Evolutionary conservation across 2,329 filamentous ascomycete genomes (phyloP), one percentile per base, ranked within the genome.

Genomic region (Talaromyces sp.): DNA sequence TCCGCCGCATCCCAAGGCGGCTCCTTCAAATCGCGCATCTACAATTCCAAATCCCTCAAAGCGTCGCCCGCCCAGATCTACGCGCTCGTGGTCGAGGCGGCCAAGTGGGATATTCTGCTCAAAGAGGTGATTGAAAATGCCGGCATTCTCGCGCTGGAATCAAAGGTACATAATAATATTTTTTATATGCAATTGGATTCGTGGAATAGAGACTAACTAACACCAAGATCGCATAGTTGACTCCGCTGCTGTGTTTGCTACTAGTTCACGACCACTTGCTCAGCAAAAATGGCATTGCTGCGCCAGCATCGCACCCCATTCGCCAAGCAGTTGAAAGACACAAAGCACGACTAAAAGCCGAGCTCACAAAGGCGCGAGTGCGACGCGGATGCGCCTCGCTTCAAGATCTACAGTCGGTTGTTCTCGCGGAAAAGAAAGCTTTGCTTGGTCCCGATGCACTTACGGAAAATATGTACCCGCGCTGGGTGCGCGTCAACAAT

Each of bases 401-500:
- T 0, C 86, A 90, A 3, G 84, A 83, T 0, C 81, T 97, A 59
- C 77, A 72, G 66, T 67, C 68, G 42, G 67, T 62, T 10, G 64
- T 80, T n/a, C 60, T 72, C 9, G 65, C 66, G 13, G 69, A 77
- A 66, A 71, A 77, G 63, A 52, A 64, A 8, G 77, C 82, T 6
- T 78, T 81, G 28, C 78, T 84, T 63, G 77, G 82, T 36, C 69
- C 72, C 1, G 73, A 73, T 0, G 61, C 63, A 4, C 65, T 70
- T 42, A 66, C 65, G 6, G 27, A 67, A 10, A 68, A 70, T 4
- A 64, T 74, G 47, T 90, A 93, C 71, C 93, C 92, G n/a, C 86
- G 95, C 59, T 99, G 95, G 95, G 86, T 96, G 47, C 86, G 95
- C 1, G 82, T 98, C 64, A 99, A 98, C 71, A 86, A 88, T 0